A percentile compares a stretch with the other conserved stretches of the same genome.
Conservation (phyloP, 139 green algal genomes). For the Yamagishiella unicocca region DNA sequence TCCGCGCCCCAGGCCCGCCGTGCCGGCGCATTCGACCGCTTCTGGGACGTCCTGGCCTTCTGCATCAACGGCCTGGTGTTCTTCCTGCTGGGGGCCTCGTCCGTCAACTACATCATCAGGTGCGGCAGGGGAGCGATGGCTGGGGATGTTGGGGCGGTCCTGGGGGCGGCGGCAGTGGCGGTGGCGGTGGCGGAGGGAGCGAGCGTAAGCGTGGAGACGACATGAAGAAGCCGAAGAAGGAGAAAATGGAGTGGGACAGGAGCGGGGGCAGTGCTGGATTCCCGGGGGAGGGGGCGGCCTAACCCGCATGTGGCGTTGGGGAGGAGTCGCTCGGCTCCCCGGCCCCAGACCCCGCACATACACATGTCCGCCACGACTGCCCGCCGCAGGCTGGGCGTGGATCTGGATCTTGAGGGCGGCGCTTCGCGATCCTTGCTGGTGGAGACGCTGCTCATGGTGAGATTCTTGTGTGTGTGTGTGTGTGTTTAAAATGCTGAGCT, state of each 20-base stretch:
- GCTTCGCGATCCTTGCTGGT: not conserved
- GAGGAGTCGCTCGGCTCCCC: too few relatives aligned
- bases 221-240: not conserved
- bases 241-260: not conserved
- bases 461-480: too few relatives aligned
- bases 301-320: too few relatives aligned
- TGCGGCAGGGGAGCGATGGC: constrained; percentile 10
- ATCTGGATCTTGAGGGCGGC: constrained; percentile 5
- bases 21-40: constrained; percentile 29
- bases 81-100: constrained; percentile 84
- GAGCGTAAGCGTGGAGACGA: too few relatives aligned
- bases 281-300: too few relatives aligned
- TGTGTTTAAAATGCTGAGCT: too few relatives aligned
- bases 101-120: constrained; percentile 87
- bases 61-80: constrained; percentile 84
- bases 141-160: not conserved
- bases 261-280: too few relatives aligned
- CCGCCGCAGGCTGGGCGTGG: constrained; percentile 17
- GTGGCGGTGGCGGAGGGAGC: too few relatives aligned
- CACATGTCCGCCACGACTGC: too few relatives aligned
- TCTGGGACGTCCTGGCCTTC: constrained; percentile 62
- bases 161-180: too few relatives aligned
- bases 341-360: too few relatives aligned
- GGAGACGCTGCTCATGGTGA: constrained; percentile 22
- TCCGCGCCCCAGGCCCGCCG: constrained; percentile 5